Evolutionary conservation across 306 rosid species (phyloP), one percentile per base, ranked within the genome.

Genomic region (Crataegus laevigata): DNA sequence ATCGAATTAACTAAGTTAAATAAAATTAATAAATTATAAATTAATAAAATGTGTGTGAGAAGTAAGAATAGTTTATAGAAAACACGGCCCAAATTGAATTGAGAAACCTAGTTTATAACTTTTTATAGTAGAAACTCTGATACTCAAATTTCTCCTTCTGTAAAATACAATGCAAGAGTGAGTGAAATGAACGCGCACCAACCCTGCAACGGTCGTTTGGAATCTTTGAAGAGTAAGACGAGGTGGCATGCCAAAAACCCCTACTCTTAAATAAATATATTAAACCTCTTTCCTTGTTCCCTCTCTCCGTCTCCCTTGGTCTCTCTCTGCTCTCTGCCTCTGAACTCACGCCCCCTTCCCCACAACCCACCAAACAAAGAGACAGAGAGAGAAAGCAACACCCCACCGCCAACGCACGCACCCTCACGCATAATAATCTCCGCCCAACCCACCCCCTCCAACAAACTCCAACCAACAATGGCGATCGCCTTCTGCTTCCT

Each of bases 401-500:
- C 18, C 69, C 47, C 47, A 65, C 69, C 17, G 47, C 15, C 19
- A 52, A n/a, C 57, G 61, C 12, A 29, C 11, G 25, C 11, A 1
- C 47, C 11, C n/a, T 13, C 40, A 15, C 9, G 8, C 67, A n/a
- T 34, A 34, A 21, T 43, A 28, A 17, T n/a, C 8, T n/a, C 8
- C 32, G 14, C 50, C 69, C n/a, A 32, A 14, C 62, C 10, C 8
- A 62, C 24, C 0, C 52, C 34, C 38, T 5, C 30, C 21, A 11
- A 17, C 45, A 47, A 47, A 32, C 13, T 7, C 11, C 3, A 52
- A 36, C 25, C 62, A 77, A 68, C 87, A 74, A 94, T 94, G 97
- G 78, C 99, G 78, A 82, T 92, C 77, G 82, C 96, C 68, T 79
- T 89, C 78, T 82, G 82, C 81, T 81, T 83, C 77, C 24, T 38